Percentiles rank a stretch among this genome's conserved stretches.
Conservation (phyloP, 2,329 filamentous ascomycete species). For the Colletotrichum aenigma region DNA sequence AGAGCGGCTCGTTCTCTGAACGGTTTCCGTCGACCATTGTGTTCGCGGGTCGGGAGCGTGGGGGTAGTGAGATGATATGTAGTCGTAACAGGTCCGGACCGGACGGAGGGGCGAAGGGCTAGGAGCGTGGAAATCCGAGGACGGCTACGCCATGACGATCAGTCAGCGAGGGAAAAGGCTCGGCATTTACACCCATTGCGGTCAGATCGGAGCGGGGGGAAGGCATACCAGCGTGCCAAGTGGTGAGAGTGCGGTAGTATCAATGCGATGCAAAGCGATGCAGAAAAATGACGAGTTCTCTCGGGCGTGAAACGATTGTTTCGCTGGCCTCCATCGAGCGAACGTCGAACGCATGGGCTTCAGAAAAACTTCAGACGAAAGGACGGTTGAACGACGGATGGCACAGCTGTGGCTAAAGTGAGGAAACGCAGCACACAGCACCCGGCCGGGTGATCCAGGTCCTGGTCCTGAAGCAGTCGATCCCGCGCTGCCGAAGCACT, state of each 20-base stretch:
- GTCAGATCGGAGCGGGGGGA: not conserved
- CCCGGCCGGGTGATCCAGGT: conserved; percentile 2
- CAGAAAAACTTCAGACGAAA: conserved; percentile 9
- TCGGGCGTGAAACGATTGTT: conserved; percentile 14
- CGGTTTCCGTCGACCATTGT: conserved; percentile 35
- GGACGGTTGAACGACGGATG: not conserved
- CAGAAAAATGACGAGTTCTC: conserved; percentile 9
- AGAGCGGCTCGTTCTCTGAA: conserved; percentile 43
- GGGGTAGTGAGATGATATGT: conserved; percentile 14
- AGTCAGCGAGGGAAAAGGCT: conserved; percentile 18
- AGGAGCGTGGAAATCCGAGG: conserved; percentile 11
- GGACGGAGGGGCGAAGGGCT: conserved; percentile 12
- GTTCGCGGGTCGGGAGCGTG: not conserved
- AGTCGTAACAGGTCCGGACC: conserved; percentile 3
- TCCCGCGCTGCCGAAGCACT: conserved; percentile 9
- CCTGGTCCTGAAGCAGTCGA: conserved; percentile 15
- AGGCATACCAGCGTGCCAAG: conserved; percentile 5
- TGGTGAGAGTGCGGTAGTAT: not conserved
- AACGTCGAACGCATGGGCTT: conserved; percentile 7
- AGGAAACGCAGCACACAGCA: not conserved
- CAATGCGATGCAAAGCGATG: conserved; percentile 20
- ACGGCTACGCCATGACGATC: conserved; percentile 21
- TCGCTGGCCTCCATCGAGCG: conserved; percentile 8
- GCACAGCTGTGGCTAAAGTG: not conserved
- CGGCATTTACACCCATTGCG: conserved; percentile 7